Base-by-base conservation (phyloP, 1,139 yeast genomes). In the Diutina catenulata region DNA sequence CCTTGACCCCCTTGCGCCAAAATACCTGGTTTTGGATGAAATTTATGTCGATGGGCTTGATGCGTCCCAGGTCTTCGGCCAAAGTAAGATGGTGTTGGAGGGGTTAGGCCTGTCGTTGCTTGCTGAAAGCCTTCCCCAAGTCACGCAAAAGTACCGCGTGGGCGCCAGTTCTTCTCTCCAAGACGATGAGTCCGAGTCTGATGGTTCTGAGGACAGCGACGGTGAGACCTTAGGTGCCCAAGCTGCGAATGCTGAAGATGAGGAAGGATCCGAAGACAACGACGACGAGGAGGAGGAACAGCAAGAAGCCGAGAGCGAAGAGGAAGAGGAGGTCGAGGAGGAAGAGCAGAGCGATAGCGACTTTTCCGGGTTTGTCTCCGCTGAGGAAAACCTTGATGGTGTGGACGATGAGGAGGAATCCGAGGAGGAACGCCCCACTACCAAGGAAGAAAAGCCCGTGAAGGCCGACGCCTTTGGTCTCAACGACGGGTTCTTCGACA, bases 51-150 rank as follows among this genome's bases (percentile, higher is more conserved):
- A 86, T 39, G 97, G 96, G 1, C 64, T 91, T 41, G 95, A 84
- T 54, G 79, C 95, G 13, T 74, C 81, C 32, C 97, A 91, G 55
- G 88, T 91, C 0, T 91, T 88, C 84, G 94, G 94, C 39, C 97
- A 91, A 56, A 79, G 86, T 3, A 84, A 81, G 56, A 71, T 91
- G 63, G 80, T 91, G 22, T 65, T 86, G 35, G 91, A 81, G 42
- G 78, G 77, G 4, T 76, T 77, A 19, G 74, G 75, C 33, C 82
- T 75, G 36, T 65, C 66, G 40, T 60, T 82, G 39, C 49, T 78
- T 47, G 62, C 67, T 45, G 68, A 62, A 8, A 60, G 61, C 40
- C 64, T 76, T 27, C 70, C 72, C 2, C 37, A 42, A 25, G 39
- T 47, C 24, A 42, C 39, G 33, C 41, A 39, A 25, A 29, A 20